Conservation (phyloP, 306 rosid species). For the Dalbergia cultrata region DNA sequence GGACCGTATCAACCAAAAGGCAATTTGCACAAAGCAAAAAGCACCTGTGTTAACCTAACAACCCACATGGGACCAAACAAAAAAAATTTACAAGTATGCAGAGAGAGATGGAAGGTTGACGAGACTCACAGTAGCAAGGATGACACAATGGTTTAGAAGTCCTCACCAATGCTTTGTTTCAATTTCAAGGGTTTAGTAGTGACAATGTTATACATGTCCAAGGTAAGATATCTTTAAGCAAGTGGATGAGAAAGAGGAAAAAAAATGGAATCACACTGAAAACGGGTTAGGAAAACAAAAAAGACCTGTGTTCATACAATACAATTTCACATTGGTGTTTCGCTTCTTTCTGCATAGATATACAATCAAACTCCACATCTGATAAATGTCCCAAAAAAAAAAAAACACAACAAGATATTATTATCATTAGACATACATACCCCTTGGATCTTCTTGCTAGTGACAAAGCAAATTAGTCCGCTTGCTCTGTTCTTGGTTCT, state of each 20-base stretch:
- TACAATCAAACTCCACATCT: background rate
- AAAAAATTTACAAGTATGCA: too few relatives aligned
- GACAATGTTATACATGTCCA: background rate
- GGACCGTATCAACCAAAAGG: too few relatives aligned
- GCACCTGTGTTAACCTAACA: too few relatives aligned
- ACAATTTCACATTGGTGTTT: background rate
- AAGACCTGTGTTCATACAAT: background rate
- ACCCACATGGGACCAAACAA: too few relatives aligned
- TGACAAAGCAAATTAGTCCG: constrained; percentile 92
- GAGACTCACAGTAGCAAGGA: too few relatives aligned
- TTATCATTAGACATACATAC: constrained; percentile 45
- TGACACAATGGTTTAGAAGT: too few relatives aligned
- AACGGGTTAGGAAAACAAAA: background rate
- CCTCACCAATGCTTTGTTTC: too few relatives aligned
- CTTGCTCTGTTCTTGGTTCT: constrained; percentile 88
- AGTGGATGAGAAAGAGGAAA: background rate
- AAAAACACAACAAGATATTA: background rate
- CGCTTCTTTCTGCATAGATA: background rate
- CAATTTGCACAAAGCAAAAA: too few relatives aligned
- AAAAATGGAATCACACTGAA: background rate
- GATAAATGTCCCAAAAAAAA: background rate
- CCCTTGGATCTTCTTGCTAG: constrained; percentile 97
- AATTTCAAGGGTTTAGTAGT: too few relatives aligned
- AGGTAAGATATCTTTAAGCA: background rate
- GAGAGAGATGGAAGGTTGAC: too few relatives aligned